Evolutionary conservation across 805 yeast species (phyloP).

Genomic region (Ogataea angusta): DNA sequence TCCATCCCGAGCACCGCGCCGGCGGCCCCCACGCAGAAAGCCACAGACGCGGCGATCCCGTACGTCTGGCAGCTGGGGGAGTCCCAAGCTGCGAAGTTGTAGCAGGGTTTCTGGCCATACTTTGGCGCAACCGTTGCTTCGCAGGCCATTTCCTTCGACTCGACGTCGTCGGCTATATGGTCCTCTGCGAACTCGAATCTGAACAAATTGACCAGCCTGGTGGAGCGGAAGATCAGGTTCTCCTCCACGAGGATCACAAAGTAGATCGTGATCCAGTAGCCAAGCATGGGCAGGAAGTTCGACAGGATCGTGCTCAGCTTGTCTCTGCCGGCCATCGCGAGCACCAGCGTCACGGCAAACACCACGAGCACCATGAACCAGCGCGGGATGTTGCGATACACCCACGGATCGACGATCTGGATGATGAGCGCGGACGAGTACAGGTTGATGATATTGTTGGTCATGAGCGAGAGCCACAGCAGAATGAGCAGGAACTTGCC

Average conservation of each 20-base stretch:
- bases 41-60: conserved; percentile 66
- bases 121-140: conserved; percentile 1
- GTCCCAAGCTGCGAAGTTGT: conserved; percentile 78
- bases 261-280: conserved; percentile 87
- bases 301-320: conserved; percentile 70
- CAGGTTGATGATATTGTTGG: conserved; percentile 77
- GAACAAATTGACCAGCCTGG: conserved; percentile 38
- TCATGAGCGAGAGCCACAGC: conserved; percentile 68
- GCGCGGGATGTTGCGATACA: conserved; percentile 64
- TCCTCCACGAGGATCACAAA: conserved; percentile 69
- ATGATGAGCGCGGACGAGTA: conserved; percentile 80
- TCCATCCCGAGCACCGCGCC: conserved; percentile 89
- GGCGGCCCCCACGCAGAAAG: conserved; percentile 67
- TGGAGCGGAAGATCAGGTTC: conserved; percentile 62
- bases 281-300: conserved; percentile 86
- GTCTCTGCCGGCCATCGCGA: conserved; percentile 73
- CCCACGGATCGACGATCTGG: conserved; percentile 53
- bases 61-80: conserved; percentile 54
- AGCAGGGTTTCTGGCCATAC: conserved; percentile 35
- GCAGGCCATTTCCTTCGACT: neutral
- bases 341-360: conserved; percentile 60
- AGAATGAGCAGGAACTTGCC: conserved; percentile 74
- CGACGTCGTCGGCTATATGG: neutral
- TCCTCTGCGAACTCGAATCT: conserved; percentile 37
- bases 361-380: conserved; percentile 70